Conservation (phyloP, 2,329 filamentous ascomycete species). For the Diaporthe humulicola region DNA sequence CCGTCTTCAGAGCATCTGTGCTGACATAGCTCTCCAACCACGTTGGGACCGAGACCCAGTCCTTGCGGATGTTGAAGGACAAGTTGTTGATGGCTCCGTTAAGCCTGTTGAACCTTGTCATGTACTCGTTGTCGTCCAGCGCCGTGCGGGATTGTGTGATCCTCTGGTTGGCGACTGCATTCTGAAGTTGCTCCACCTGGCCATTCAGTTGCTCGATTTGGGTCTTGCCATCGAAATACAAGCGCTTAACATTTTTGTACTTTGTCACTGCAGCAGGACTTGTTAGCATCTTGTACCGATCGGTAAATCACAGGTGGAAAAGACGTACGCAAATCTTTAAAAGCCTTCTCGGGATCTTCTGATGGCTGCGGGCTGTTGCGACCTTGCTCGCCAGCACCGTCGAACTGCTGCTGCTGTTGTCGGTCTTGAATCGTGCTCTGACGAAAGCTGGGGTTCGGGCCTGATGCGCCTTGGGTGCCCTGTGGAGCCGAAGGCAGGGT, state of each 20-base stretch:
- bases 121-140: slow-evolving; percentile 95
- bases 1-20: slow-evolving; percentile 84
- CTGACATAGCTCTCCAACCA: slow-evolving; percentile 89
- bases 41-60: slow-evolving; percentile 84
- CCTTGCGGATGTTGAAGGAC: slow-evolving; percentile 95
- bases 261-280: slow-evolving; percentile 79
- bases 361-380: slow-evolving; percentile 70
- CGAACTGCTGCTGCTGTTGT: slow-evolving; percentile 53
- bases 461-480: slow-evolving; percentile 49
- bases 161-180: slow-evolving; percentile 96
- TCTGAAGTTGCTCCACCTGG: slow-evolving; percentile 94
- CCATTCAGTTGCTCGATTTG: slow-evolving; percentile 90
- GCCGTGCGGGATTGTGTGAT: slow-evolving; percentile 94
- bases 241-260: slow-evolving; percentile 97
- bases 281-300: slow-evolving; percentile 35
- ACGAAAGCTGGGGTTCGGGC: slow-evolving; percentile 56
- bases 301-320: slow-evolving; percentile 32
- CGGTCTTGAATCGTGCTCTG: slow-evolving; percentile 54
- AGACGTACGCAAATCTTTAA: slow-evolving; percentile 69
- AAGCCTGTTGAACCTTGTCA: slow-evolving; percentile 87
- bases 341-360: slow-evolving; percentile 64
- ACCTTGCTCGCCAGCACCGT: slow-evolving; percentile 62
- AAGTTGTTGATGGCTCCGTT: slow-evolving; percentile 96
- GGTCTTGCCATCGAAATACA: slow-evolving; percentile 95
- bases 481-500: slow-evolving; percentile 56